Base-by-base conservation (phyloP, 2,329 filamentous ascomycete genomes). In the Aspergillus latus region DNA sequence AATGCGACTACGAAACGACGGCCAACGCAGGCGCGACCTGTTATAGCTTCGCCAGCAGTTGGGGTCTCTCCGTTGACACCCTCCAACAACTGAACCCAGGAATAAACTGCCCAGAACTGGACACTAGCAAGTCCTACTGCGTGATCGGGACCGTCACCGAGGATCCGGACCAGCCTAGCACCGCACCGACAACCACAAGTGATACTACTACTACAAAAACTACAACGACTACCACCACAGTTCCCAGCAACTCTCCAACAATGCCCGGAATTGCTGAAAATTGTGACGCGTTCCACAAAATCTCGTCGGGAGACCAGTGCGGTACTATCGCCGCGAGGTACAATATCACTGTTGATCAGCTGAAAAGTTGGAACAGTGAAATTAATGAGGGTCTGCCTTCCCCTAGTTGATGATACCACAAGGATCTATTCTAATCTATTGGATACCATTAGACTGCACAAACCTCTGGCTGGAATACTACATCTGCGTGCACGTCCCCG, bases 81-180 rank as follows among this genome's bases (percentile, higher is more conserved):
- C 37, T 59, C 16, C 13, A 59, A 39, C 1, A 16, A 30, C 43
- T 59, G 43, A 59, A 59, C 48, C 54, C 58, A 4, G 58, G 51
- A n/a, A 51, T 59, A 26, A 49, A 7, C 21, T 50, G 48, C 30
- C 52, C 52, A 2, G 30, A 42, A 49, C 44, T 55, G 4, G 48
- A 55, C 32, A 40, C 52, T 10, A 58, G 43, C 43, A 21, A 49
- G 37, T 39, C 8, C 30, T 58, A 55, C 49, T 58, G 56, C 39
- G 56, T 58, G 39, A 52, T 58, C 32, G 52, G 52, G 26, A 58
- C 52, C 13, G 52, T 58, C 32, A 58, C 26, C 32, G 45, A 52
- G 2, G 44, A 59, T 16, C 36, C 46, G 7, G 11, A 30, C 13
- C 16, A 21, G 11, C 44, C 49, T 7, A 47, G 43, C 3, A 21